Evolutionary conservation across 768 basidiomycete species (phyloP).

Genomic region (Lentinula lateritia): DNA sequence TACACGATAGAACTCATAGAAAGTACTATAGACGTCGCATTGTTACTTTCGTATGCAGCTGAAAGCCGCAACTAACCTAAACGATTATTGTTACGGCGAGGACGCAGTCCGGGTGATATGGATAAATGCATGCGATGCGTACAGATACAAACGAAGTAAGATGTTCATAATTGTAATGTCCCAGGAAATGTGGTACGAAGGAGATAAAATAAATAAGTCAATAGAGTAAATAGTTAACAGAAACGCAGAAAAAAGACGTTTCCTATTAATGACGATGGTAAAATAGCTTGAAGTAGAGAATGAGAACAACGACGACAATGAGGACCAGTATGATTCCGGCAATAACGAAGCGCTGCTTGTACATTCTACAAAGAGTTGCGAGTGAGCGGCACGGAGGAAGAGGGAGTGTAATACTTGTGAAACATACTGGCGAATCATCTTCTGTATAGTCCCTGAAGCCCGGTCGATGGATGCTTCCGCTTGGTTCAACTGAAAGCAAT

Average conservation of each 20-base stretch:
- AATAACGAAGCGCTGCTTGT: slow-evolving; percentile 81
- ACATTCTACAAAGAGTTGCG: slow-evolving; percentile 58
- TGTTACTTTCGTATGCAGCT: too few species aligned
- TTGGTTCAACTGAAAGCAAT: slow-evolving; percentile 50
- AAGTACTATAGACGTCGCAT: too few species aligned
- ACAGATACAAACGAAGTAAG: not conserved
- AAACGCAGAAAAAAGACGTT: not conserved
- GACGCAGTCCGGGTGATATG: not conserved
- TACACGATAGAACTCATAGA: too few species aligned
- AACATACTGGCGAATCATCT: slow-evolving; percentile 86
- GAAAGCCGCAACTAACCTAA: not conserved
- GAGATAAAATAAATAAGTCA: not conserved
- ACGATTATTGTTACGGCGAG: not conserved
- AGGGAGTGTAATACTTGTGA: not conserved
- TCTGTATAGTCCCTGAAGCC: slow-evolving; percentile 84
- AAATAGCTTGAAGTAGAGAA: slow-evolving; percentile 61
- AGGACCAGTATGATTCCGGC: slow-evolving; percentile 74
- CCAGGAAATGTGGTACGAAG: not conserved
- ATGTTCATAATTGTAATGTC: not conserved
- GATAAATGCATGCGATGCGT: not conserved
- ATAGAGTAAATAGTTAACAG: not conserved
- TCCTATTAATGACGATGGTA: not conserved
- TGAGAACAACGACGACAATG: slow-evolving; percentile 64
- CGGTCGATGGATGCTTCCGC: slow-evolving; percentile 84
- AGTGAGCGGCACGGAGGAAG: not conserved